Evolutionary conservation across 768 basidiomycete species (phyloP).

Genomic region (Lepiota venenata): DNA sequence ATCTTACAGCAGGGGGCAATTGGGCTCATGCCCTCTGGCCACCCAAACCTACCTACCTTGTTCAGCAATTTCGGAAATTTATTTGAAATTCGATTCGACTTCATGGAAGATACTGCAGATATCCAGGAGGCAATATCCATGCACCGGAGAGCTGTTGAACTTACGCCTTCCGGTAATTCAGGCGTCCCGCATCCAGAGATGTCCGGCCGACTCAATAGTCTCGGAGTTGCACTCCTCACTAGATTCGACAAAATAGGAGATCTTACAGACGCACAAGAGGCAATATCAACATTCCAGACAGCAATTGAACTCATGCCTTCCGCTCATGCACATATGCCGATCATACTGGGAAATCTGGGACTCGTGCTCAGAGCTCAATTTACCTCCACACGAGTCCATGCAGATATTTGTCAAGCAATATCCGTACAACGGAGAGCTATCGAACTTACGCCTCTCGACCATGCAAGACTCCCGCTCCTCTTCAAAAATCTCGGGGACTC

Average conservation of each 20-base stretch:
- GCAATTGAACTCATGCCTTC: slow-evolving; percentile 9
- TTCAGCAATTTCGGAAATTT: slow-evolving; percentile 16
- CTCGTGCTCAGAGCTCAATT: slow-evolving; percentile 9
- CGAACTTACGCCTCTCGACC: slow-evolving; percentile 13
- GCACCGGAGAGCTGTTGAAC: slow-evolving; percentile 11
- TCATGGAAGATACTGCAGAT: slow-evolving; percentile 1
- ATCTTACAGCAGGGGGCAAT: slow-evolving; percentile 10
- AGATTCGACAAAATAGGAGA: slow-evolving; percentile 3
- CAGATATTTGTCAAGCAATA: slow-evolving; percentile 23
- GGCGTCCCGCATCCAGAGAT: neutral
- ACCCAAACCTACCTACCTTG: slow-evolving; percentile 12
- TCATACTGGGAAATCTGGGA: slow-evolving; percentile 18
- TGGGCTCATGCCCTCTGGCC: slow-evolving; percentile 12
- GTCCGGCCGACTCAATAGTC: neutral
- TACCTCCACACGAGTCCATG: neutral
- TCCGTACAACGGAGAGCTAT: slow-evolving; percentile 12
- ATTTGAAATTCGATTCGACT: slow-evolving; percentile 14
- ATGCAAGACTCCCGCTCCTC: slow-evolving; percentile 15
- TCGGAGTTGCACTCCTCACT: slow-evolving; percentile 14
- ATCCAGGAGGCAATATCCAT: slow-evolving; percentile 9
- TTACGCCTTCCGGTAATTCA: neutral
- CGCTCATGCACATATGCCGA: neutral
- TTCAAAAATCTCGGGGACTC: slow-evolving; percentile 18
- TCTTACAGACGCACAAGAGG: slow-evolving; percentile 3
- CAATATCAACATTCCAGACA: slow-evolving; percentile 1